Evolutionary conservation across 2,329 filamentous ascomycete genomes (phyloP).

Genomic region (Fusarium oligoseptatum): DNA sequence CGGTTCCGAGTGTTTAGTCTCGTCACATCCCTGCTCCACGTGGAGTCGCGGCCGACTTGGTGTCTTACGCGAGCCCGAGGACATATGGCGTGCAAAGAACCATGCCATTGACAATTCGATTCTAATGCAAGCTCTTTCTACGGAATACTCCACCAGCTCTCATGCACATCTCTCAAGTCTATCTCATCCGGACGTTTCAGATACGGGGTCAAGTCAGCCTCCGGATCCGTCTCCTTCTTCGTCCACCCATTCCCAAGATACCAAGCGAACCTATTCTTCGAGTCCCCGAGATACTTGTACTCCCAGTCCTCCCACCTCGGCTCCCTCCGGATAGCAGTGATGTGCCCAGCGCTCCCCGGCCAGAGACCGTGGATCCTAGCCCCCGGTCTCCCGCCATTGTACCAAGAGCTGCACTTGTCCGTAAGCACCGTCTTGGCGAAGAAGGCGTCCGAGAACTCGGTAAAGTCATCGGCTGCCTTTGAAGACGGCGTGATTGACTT

Average conservation of each 20-base stretch:
- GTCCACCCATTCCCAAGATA: constrained; percentile 79
- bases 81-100: constrained; percentile 38
- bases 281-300: constrained; percentile 59
- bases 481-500: constrained; percentile 69
- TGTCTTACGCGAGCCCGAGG: constrained; percentile 21
- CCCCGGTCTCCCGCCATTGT: constrained; percentile 74
- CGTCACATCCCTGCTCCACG: constrained; percentile 17
- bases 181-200: constrained; percentile 67
- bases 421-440: constrained; percentile 67
- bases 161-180: constrained; percentile 73
- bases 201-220: constrained; percentile 74
- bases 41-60: constrained; percentile 13
- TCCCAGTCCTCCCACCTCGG: constrained; percentile 70
- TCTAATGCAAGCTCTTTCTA: constrained; percentile 32
- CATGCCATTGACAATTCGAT: constrained; percentile 20
- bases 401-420: constrained; percentile 78
- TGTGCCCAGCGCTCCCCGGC: constrained; percentile 75
- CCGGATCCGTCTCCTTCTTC: constrained; percentile 66
- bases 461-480: constrained; percentile 73
- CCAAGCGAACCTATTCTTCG: constrained; percentile 68
- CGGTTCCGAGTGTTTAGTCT: constrained; percentile 21
- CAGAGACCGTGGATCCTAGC: constrained; percentile 76
- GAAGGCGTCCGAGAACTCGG: constrained; percentile 69
- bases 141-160: constrained; percentile 73
- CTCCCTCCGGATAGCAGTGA: constrained; percentile 68